phyloP scores from a whole-genome alignment of 139 green algal species.

The Desmodesmus armatus region DNA sequence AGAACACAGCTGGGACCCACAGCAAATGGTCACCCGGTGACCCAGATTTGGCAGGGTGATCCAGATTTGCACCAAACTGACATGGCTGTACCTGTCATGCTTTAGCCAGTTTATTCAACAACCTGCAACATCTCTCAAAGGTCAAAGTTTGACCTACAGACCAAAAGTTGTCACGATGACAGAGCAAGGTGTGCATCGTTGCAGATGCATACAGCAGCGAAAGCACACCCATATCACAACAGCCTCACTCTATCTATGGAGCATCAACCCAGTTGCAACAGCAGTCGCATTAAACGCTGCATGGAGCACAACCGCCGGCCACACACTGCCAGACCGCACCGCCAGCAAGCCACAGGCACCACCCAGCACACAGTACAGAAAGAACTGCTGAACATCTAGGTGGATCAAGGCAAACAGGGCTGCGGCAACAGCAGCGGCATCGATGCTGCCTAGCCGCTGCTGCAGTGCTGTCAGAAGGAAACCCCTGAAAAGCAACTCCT shows the following conservation, averaged over 20 bases:
- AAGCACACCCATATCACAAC: no score
- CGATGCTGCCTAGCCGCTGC: constrained; percentile 48
- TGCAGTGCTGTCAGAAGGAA: constrained; percentile 53
- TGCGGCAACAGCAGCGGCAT: constrained; percentile 45
- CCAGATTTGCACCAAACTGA: no score
- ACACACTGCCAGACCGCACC: constrained; percentile 28
- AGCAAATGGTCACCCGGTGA: no score
- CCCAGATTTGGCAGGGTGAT: no score
- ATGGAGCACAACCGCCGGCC: constrained; percentile 54
- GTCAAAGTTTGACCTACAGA: no score
- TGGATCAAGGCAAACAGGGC: constrained; percentile 52
- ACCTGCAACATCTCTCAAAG: no score
- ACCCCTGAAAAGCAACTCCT: constrained; percentile 64
- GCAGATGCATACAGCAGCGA: no score
- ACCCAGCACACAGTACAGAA: constrained; percentile 50
- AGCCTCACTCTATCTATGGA: constrained; percentile 27
- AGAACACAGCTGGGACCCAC: no score
- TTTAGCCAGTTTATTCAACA: no score
- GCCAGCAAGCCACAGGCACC: constrained; percentile 33
- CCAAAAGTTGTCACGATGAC: no score
- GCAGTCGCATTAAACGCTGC: constrained; percentile 51
- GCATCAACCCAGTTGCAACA: constrained; percentile 37
- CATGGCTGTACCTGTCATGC: no score
- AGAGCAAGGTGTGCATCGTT: no score
- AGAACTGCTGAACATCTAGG: constrained; percentile 52